These are phyloP conservation scores for Comarum palustre DNA, from an alignment of 306 rosid genomes.

Conservation along the genomic window DNA sequence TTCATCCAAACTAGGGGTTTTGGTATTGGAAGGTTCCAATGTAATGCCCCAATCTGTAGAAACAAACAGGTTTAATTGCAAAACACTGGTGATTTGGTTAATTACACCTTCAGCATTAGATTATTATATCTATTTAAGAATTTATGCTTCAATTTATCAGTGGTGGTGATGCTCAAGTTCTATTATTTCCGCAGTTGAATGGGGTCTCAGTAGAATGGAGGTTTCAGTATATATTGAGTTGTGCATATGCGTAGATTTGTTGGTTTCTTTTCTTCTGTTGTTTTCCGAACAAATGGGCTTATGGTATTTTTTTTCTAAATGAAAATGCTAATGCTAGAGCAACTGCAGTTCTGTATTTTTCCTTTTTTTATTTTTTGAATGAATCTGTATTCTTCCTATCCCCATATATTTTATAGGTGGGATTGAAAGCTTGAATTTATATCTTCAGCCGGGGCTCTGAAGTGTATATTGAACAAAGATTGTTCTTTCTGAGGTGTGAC, in stretches of 20 bases:
- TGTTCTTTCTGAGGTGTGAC: background rate
- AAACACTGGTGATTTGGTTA: background rate
- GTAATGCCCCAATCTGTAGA: background rate
- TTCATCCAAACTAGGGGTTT: background rate
- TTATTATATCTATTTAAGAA: background rate
- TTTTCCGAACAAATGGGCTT: background rate
- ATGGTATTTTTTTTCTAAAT: background rate
- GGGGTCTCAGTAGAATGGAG: background rate
- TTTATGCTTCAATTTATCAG: background rate
- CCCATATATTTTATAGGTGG: background rate
- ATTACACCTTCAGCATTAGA: background rate
- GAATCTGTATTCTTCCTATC: background rate
- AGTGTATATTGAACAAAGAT: background rate
- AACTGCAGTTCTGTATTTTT: background rate
- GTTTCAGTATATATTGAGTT: no score
- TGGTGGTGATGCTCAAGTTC: background rate
- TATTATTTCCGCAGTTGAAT: background rate
- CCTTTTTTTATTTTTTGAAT: no score
- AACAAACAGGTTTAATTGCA: background rate
- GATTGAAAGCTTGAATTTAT: background rate
- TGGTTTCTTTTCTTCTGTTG: constrained; percentile 2
- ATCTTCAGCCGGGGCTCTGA: background rate
- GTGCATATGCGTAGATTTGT: background rate
- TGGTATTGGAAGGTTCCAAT: background rate
- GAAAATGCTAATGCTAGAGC: background rate